phyloP scores from a whole-genome alignment of 441 rosid species.

The Euphorbia schlechtendalii region DNA sequence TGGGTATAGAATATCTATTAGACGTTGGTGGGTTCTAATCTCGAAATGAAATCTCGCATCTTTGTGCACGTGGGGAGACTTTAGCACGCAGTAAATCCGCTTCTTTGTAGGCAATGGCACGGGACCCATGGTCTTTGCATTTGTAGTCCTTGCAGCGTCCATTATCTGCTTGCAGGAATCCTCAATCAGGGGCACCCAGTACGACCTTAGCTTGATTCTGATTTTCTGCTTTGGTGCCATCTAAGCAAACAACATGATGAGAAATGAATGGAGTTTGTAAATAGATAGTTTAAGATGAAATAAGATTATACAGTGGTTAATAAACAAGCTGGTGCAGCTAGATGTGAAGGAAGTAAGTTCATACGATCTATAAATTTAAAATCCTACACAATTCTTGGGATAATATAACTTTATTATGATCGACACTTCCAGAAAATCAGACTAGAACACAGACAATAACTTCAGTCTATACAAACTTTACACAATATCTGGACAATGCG shows the following conservation, averaged over 20 bases:
- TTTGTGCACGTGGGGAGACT: constrained; percentile 96
- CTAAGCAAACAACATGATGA: constrained; percentile 27
- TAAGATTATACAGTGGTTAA: no score
- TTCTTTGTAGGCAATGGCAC: constrained; percentile 95
- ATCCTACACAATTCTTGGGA: no score
- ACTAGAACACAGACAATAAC: background rate
- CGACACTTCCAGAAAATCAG: no score
- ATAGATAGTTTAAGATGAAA: no score
- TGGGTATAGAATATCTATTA: constrained; percentile 86
- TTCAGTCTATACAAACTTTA: background rate
- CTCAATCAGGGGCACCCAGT: constrained; percentile 86
- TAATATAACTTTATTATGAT: no score
- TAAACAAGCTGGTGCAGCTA: no score
- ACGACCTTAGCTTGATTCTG: constrained; percentile 91
- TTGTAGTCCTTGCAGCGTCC: constrained; percentile 79
- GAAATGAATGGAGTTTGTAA: no score
- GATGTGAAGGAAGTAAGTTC: no score
- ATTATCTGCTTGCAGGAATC: constrained; percentile 97
- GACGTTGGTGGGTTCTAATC: constrained; percentile 91
- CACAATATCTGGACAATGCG: background rate
- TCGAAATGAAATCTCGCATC: constrained; percentile 97
- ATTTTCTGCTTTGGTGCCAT: constrained; percentile 97
- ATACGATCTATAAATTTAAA: no score
- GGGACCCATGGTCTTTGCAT: constrained; percentile 93
- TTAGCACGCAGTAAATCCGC: constrained; percentile 84